Evolutionary conservation across 1,284 basidiomycete genomes (phyloP).

Genomic region (Stygiomarasmius scandens): DNA sequence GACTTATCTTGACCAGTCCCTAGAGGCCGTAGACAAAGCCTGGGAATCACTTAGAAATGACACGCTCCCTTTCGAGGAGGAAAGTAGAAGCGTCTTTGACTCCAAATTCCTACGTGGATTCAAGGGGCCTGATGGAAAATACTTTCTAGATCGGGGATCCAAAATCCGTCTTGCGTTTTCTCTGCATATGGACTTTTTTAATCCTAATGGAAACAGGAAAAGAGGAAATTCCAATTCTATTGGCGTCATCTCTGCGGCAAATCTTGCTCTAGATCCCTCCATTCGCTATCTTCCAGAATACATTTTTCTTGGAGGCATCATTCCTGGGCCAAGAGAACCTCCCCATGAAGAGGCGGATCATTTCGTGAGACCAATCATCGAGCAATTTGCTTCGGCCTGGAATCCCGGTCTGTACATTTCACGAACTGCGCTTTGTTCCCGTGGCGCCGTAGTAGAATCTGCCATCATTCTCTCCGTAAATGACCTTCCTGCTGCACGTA

Average conservation of each 20-base stretch:
- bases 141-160: constrained; percentile 6
- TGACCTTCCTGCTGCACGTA: constrained; percentile 14
- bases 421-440: constrained; percentile 3
- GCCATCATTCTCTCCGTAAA: constrained; percentile 9
- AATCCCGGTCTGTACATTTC: constrained; percentile 14
- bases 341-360: constrained; percentile 15
- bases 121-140: constrained; percentile 8
- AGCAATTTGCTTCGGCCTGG: constrained; percentile 18
- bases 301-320: constrained; percentile 31
- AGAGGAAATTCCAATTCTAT: constrained; percentile 1
- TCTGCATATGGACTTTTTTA: constrained; percentile 12
- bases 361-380: constrained; percentile 20
- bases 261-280: constrained; percentile 3
- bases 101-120: not conserved
- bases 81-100: constrained; percentile 1
- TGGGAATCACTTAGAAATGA: not conserved
- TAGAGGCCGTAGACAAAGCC: not conserved
- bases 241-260: constrained; percentile 9
- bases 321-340: constrained; percentile 27
- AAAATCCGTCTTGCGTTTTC: constrained; percentile 5
- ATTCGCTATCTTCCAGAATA: constrained; percentile 31
- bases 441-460: not conserved
- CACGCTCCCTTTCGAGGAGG: not conserved
- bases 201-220: constrained; percentile 3
- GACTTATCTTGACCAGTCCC: not conserved